These are phyloP conservation scores for Colletotrichum filicis DNA, from an alignment of 2,329 filamentous ascomycete species.

Conservation along the genomic window DNA sequence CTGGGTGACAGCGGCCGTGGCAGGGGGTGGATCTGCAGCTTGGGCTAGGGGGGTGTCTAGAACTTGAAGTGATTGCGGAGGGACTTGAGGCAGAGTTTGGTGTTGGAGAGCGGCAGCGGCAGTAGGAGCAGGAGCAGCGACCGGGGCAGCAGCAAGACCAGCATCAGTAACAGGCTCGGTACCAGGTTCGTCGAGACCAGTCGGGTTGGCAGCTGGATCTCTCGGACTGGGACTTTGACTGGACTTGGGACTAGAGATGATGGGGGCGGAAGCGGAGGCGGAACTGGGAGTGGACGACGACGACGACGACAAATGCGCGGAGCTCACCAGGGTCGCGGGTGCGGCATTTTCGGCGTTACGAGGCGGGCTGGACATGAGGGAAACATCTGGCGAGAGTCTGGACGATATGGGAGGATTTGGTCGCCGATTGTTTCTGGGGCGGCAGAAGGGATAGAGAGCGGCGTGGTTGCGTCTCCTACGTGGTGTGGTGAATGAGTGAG, in stretches of 20 bases:
- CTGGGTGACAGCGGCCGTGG: constrained; percentile 36
- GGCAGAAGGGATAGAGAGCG: constrained; percentile 26
- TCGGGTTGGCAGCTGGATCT: constrained; percentile 13
- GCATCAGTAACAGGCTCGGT: constrained; percentile 16
- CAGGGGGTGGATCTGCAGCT: constrained; percentile 35
- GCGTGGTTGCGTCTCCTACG: constrained; percentile 13
- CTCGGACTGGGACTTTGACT: constrained; percentile 11
- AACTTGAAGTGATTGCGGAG: constrained; percentile 36
- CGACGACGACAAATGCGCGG: constrained; percentile 34
- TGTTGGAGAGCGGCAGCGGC: constrained; percentile 9
- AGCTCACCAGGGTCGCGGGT: constrained; percentile 57
- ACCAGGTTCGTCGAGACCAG: not conserved
- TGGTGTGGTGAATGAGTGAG: not conserved
- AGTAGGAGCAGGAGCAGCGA: constrained; percentile 12
- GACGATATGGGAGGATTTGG: constrained; percentile 42
- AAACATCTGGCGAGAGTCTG: constrained; percentile 60
- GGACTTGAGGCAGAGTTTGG: constrained; percentile 37
- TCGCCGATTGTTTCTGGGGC: constrained; percentile 36
- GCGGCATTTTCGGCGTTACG: constrained; percentile 66
- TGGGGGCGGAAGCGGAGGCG: not conserved
- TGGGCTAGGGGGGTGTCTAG: constrained; percentile 34
- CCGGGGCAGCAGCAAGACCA: constrained; percentile 1
- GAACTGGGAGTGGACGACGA: constrained; percentile 2
- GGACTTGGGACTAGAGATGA: not conserved
- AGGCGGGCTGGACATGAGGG: constrained; percentile 67